Percentiles rank a stretch among this genome's conserved stretches.
phyloP scores from a whole-genome alignment of 305 asterid genomes.

The Plantago rigida region DNA sequence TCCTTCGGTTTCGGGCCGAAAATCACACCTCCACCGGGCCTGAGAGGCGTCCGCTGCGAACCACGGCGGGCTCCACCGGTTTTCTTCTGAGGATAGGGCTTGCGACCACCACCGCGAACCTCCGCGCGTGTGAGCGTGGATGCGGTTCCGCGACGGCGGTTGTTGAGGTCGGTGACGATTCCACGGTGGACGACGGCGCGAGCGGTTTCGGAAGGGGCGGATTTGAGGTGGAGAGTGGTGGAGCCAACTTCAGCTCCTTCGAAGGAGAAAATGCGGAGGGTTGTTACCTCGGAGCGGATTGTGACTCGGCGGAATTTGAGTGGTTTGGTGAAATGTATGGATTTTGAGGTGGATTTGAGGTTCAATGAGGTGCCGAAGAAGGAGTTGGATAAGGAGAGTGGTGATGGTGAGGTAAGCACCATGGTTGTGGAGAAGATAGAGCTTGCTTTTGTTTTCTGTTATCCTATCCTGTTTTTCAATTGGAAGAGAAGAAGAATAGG shows the following conservation, averaged over 20 bases:
- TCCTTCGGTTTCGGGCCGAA: slow-evolving; percentile 95
- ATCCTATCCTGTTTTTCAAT: slow-evolving; percentile 21
- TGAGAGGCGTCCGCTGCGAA: slow-evolving; percentile 74
- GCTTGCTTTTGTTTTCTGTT: background rate
- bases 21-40: slow-evolving; percentile 90
- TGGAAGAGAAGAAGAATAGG: background rate
- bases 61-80: slow-evolving; percentile 91
- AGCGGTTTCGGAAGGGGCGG: slow-evolving; percentile 79
- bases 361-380: slow-evolving; percentile 60
- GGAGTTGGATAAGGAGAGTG: slow-evolving; percentile 60
- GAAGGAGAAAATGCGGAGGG: slow-evolving; percentile 66
- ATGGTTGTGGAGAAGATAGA: slow-evolving; percentile 22
- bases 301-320: slow-evolving; percentile 24
- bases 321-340: slow-evolving; percentile 33
- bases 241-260: slow-evolving; percentile 71
- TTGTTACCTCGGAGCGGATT: slow-evolving; percentile 44
- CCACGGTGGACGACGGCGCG: slow-evolving; percentile 99
- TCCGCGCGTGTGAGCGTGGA: slow-evolving; percentile 90
- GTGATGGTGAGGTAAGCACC: slow-evolving; percentile 42
- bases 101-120: slow-evolving; percentile 82
- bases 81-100: slow-evolving; percentile 80
- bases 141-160: slow-evolving; percentile 86
- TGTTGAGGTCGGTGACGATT: slow-evolving; percentile 72
- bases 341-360: slow-evolving; percentile 28
- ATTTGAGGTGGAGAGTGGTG: slow-evolving; percentile 54